Base-by-base conservation (phyloP, 2,329 filamentous ascomycete species). In the Capronia epimyces region DNA sequence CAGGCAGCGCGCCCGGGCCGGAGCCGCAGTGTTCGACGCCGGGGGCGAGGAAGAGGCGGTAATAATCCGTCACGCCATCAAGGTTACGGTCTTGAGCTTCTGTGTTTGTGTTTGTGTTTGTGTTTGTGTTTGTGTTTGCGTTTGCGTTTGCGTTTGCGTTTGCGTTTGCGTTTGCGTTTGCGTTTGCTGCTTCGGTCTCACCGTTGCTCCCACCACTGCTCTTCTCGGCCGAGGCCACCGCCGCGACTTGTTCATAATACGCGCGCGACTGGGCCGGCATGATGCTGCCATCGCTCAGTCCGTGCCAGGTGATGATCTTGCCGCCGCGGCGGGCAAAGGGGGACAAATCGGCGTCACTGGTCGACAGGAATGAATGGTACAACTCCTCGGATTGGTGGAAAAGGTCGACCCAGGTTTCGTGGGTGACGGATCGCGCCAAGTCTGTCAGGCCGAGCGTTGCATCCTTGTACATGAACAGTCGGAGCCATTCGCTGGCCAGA, bases 241-340 rank as follows among this genome's bases (percentile, higher is more conserved):
- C 16, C 4, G 29, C 74, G 67, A 80, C 81, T 60, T 72, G 49
- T 73, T 1, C 78, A 71, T 71, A 71, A 56, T 74, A 72, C 20
- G 66, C 43, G 2, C 49, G 50, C 1, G 66, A 68, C 2, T 68
- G 67, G 5, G 65, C 62, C 1, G 65, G 60, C 20, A 61, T 60
- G 49, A 73, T 71, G 12, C 69, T 46, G 16, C 65, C 51, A 50
- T 73, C 69, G 2, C 61, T 63, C 4, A 40, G 3, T 18, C 71
- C 72, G 46, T 75, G 72, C 65, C 66, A 74, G 1, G 64, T 67
- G 15, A 75, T 64, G 60, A 75, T 65, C 53, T 74, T 75, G 1
- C 49, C 49, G 5, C 49, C 43, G 66, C 71, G 0, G 68, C 69
- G 1, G 55, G 43, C 62, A 57, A 74, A 74, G 0, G 46, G 55